A percentile compares a stretch with the other conserved stretches of the same genome.
Evolutionary conservation across 1,284 basidiomycete species (phyloP).

Genomic region (Coniferiporia weirii): DNA sequence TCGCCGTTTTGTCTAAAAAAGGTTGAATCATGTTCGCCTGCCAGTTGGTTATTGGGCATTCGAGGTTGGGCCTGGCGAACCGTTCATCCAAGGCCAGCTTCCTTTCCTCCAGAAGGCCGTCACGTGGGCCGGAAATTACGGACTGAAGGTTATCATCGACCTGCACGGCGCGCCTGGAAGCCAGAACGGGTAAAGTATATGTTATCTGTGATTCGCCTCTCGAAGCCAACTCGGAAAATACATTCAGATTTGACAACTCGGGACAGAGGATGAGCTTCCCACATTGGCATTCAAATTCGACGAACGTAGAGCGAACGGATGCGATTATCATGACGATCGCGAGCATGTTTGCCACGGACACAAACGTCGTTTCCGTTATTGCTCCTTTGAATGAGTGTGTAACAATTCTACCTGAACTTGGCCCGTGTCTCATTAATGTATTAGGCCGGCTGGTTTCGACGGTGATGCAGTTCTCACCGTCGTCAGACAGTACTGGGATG

Average conservation of each 20-base stretch:
- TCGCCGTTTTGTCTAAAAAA: conserved; percentile 23
- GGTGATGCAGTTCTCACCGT: conserved; percentile 49
- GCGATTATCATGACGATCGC: conserved; percentile 62
- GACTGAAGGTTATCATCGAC: conserved; percentile 79
- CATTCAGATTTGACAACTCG: conserved; percentile 76
- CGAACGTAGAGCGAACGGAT: conserved; percentile 68
- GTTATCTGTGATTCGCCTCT: background rate
- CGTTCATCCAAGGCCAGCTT: conserved; percentile 78
- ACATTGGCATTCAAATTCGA: conserved; percentile 64
- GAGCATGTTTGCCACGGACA: conserved; percentile 50
- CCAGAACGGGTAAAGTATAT: conserved; percentile 62
- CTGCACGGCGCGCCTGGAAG: conserved; percentile 84
- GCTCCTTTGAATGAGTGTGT: conserved; percentile 73
- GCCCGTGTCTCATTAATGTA: background rate
- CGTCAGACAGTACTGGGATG: conserved; percentile 66
- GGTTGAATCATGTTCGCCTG: conserved; percentile 80
- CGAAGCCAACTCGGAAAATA: background rate
- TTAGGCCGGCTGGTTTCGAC: conserved; percentile 74
- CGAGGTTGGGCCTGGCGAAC: conserved; percentile 74
- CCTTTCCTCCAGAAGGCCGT: conserved; percentile 73
- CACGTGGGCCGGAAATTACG: conserved; percentile 70
- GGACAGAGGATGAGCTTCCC: conserved; percentile 63
- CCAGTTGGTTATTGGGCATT: conserved; percentile 94
- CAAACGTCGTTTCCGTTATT: conserved; percentile 62
- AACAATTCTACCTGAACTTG: background rate